Evolutionary conservation across 768 basidiomycete species (phyloP), one percentile per base, ranked within the genome.

Genomic region (Candolleomyces efflorescens): DNA sequence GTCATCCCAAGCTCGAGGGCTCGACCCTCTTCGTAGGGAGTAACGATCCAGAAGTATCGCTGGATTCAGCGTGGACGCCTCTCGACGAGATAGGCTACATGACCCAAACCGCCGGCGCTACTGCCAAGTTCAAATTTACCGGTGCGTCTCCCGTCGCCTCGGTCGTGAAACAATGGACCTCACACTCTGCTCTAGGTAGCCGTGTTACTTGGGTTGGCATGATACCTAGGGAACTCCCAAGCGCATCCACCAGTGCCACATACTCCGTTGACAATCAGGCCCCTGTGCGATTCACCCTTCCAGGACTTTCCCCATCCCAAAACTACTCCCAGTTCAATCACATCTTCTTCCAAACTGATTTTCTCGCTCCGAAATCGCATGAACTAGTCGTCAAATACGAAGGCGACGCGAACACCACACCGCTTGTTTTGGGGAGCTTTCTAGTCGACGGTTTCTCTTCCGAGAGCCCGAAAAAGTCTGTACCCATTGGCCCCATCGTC

Each of bases 251-350:
- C 17, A n/a, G 43, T 12, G 67, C 61, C 2, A 62, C 57, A 3
- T 70, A 64, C 27, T 56, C 65, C 23, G 61, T 70, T 17, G 69
- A 70, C 58, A 64, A 62, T 10, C 60, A 54, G 18, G 15, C 54
- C 3, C 24, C 54, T 15, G 54, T 46, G 23, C 39, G 56, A 11
- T 63, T 68, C 41, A 51, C 55, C 15, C 54, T 69, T 9, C 59
- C 55, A 27, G 60, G 63, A 9, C 52, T 65, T 13, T 18, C 51
- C 13, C 10, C n/a, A 13, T 53, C 23, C 24, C 1, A 41, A 53
- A 5, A 26, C 54, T 15, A 49, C 2, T 60, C 63, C 6, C 32
- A 47, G 10, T 63, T 62, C 54, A 66, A 66, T 55, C 63, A 68
- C 36, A 41, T 54, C 26, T 39, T 67, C 15, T 67, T 70, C 20